Conservation (phyloP, 305 asterid genomes). For the Fraxinus baroniana region DNA sequence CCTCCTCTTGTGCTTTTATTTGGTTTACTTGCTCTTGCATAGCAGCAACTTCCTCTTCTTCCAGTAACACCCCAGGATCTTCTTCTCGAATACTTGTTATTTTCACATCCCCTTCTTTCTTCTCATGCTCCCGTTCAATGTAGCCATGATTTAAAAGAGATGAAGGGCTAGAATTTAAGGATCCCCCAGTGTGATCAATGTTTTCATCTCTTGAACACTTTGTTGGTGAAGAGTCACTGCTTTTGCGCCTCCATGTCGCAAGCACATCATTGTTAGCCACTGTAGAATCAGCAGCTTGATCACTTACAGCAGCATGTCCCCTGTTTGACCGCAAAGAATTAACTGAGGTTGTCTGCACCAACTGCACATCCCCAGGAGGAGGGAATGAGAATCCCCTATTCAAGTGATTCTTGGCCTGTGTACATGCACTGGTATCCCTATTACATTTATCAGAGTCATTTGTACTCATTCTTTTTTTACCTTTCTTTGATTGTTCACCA, state of each 20-base stretch:
- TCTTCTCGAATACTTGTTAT: conserved; percentile 52
- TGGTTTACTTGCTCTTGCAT: conserved; percentile 97
- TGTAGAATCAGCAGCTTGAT: conserved; percentile 52
- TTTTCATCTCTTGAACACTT: conserved; percentile 71
- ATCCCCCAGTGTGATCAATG: conserved; percentile 46
- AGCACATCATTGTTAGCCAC: conserved; percentile 63
- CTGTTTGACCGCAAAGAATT: conserved; percentile 69
- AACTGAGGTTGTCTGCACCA: conserved; percentile 48
- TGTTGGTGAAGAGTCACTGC: conserved; percentile 62
- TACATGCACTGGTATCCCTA: conserved; percentile 44
- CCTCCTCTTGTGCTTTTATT: conserved; percentile 97
- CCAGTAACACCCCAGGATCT: conserved; percentile 62
- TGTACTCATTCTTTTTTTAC: conserved; percentile 40
- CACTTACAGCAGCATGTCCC: conserved; percentile 43
- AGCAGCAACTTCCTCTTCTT: conserved; percentile 94
- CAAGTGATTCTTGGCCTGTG: conserved; percentile 39
- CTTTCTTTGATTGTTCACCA: conserved; percentile 41
- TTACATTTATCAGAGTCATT: conserved; percentile 46
- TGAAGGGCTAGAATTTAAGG: conserved; percentile 82
- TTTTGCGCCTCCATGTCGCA: conserved; percentile 65
- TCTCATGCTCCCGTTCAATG: conserved; percentile 49
- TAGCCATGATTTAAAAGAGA: conserved; percentile 72
- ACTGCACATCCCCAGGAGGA: conserved; percentile 77
- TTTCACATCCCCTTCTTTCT: conserved; percentile 52
- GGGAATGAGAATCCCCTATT: conserved; percentile 88